Evolutionary conservation across 1,284 basidiomycete species (phyloP).

Genomic region (Melampsora americana): DNA sequence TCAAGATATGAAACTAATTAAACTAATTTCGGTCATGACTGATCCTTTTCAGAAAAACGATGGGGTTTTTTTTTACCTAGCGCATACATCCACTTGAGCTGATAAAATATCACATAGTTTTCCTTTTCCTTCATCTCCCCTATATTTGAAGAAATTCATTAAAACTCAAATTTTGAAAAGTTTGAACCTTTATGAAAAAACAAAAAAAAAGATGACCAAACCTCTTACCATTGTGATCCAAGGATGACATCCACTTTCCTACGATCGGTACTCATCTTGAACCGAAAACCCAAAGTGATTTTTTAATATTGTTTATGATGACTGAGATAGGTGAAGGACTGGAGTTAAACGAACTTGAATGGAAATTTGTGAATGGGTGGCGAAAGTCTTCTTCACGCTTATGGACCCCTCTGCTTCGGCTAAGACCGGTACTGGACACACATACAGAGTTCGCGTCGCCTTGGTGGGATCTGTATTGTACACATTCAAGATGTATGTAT

Average conservation of each 20-base stretch:
- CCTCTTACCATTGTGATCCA: slow-evolving; percentile 37
- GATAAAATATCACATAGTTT: slow-evolving; percentile 44
- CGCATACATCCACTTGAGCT: slow-evolving; percentile 38
- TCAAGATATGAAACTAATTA: not conserved
- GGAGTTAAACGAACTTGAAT: not conserved
- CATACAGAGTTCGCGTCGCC: not conserved
- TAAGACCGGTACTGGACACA: slow-evolving; percentile 4
- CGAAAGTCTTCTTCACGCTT: no score
- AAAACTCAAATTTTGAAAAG: no score
- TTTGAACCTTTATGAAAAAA: not conserved
- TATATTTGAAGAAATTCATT: not conserved
- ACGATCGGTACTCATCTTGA: not conserved
- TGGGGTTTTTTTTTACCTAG: slow-evolving; percentile 15
- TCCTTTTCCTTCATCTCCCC: slow-evolving; percentile 45
- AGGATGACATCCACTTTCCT: slow-evolving; percentile 40
- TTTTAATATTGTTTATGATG: not conserved
- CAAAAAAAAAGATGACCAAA: not conserved
- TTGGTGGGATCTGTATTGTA: no score
- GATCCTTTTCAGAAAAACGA: not conserved
- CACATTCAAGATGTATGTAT: no score
- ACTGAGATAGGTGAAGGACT: not conserved
- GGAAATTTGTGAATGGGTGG: not conserved
- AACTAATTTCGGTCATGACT: not conserved
- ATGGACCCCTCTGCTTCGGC: no score
- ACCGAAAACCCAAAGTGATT: not conserved